Evolutionary conservation across 202 grass and related monocot genomes (phyloP).

Genomic region (Setaria italica): DNA sequence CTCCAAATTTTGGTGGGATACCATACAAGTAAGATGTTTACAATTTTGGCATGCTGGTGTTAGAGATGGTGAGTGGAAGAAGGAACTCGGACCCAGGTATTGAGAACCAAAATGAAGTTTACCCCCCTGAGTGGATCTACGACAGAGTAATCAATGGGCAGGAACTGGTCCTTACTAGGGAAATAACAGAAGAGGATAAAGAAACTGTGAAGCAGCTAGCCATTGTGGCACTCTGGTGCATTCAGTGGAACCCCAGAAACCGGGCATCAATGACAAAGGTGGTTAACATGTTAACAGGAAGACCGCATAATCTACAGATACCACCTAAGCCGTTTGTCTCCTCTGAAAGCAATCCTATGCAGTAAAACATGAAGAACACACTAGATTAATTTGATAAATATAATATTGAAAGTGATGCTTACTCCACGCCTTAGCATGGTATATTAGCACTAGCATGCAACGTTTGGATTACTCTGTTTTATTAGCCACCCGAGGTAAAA

Average conservation of each 20-base stretch:
- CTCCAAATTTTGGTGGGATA: not conserved
- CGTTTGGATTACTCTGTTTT: too few relatives aligned
- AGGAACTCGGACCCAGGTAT: not conserved
- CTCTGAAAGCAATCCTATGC: not conserved
- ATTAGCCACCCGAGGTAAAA: too few relatives aligned
- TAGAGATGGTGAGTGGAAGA: not conserved
- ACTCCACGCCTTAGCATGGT: too few relatives aligned
- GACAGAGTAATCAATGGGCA: slow-evolving; percentile 33
- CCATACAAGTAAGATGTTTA: not conserved
- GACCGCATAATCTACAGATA: slow-evolving; percentile 50
- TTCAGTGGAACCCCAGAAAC: slow-evolving; percentile 62
- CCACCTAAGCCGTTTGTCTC: slow-evolving; percentile 40
- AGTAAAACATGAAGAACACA: not conserved
- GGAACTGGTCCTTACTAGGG: slow-evolving; percentile 6
- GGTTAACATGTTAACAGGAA: slow-evolving; percentile 64
- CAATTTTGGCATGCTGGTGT: not conserved
- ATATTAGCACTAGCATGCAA: too few relatives aligned
- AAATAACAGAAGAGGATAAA: slow-evolving; percentile 30
- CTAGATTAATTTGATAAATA: not conserved
- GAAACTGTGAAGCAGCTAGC: slow-evolving; percentile 43
- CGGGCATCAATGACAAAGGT: slow-evolving; percentile 54
- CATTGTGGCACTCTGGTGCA: slow-evolving; percentile 65
- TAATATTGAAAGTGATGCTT: too few relatives aligned
- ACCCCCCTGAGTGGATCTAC: slow-evolving; percentile 58
- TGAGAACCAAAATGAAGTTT: not conserved